Evolutionary conservation across 192 early-diverging fungal genomes (phyloP), one percentile per base, ranked within the genome.

Genomic region (Mortierella antarctica): DNA sequence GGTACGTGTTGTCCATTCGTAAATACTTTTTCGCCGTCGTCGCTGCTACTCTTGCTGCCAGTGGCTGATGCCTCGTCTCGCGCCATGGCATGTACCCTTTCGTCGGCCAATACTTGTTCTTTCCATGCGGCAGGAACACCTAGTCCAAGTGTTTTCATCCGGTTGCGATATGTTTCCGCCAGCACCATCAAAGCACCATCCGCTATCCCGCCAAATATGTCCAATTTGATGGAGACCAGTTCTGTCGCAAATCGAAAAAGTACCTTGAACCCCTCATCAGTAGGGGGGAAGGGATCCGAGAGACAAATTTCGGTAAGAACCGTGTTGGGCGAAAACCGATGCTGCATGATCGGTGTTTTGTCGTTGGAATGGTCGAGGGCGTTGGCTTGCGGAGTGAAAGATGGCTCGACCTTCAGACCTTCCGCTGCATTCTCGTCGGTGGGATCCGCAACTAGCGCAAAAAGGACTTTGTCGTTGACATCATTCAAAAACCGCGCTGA

Each of bases 161-260:
- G 48, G 17, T 49, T 47, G 4, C 65, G 20, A 11, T 76, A 54
- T 8, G 58, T 42, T 23, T 63, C 45, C 12, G 73, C 73, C 31
- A 76, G 40, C 8, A 42, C 41, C 53, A 67, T 50, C 45, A 76
- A 31, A 0, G 73, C 42, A n/a, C 58, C 45, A 6, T 76, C 73
- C 4, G 42, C 46, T 2, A 76, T 54, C n/a, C 51, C 11, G 9
- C 65, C n/a, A n/a, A n/a, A 63, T 6, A n/a, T 54, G 10, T 62
- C 46, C 20, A 76, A 12, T 1, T 47, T 42, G 42, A 76, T 41
- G 2, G 6, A 6, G 42, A 45, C 39, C n/a, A 76, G 40, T 53
- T 67, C 73, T 0, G 58, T 76, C 7, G 73, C 73, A 5, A 56
- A 20, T 15, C 31, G 45, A 40, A 76, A 76, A 6, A 76, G 53